phyloP scores from a whole-genome alignment of 2,329 filamentous ascomycete genomes.

The Trichoderma hamatum region DNA sequence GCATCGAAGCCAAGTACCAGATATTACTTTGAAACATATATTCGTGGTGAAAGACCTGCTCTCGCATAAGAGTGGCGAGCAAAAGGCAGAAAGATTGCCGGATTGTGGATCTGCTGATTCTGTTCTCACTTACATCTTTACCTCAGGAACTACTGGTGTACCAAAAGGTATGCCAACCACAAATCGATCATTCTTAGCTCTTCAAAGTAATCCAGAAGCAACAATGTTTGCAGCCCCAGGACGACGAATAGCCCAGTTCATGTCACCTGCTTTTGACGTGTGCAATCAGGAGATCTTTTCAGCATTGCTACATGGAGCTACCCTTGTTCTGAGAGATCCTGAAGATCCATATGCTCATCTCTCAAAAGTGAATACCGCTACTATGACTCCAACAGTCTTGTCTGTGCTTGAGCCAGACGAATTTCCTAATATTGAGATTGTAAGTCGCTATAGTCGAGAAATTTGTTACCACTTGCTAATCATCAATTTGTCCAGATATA shows the following conservation, averaged over 20 bases:
- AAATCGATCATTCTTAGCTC: constrained; percentile 15
- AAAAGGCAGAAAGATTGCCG: not conserved
- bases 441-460: not conserved
- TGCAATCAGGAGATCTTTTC: constrained; percentile 24
- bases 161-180: constrained; percentile 25
- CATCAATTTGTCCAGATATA: not conserved
- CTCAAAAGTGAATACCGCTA: constrained; percentile 6
- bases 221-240: constrained; percentile 22
- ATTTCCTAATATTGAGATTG: constrained; percentile 14
- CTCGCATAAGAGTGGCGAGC: not conserved
- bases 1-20: not conserved
- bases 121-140: constrained; percentile 22
- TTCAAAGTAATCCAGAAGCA: constrained; percentile 23
- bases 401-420: constrained; percentile 11
- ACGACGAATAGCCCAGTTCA: constrained; percentile 24
- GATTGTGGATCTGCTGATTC: constrained; percentile 3
- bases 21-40: not conserved
- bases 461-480: not conserved
- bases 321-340: constrained; percentile 21
- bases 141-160: constrained; percentile 21
- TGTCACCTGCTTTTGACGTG: constrained; percentile 23
- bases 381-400: constrained; percentile 16
- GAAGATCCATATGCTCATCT: constrained; percentile 22
- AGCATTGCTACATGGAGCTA: constrained; percentile 19
- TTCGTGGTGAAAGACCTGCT: not conserved